Conservation (phyloP, 2,329 filamentous ascomycete species). For the Phoma sp. region DNA sequence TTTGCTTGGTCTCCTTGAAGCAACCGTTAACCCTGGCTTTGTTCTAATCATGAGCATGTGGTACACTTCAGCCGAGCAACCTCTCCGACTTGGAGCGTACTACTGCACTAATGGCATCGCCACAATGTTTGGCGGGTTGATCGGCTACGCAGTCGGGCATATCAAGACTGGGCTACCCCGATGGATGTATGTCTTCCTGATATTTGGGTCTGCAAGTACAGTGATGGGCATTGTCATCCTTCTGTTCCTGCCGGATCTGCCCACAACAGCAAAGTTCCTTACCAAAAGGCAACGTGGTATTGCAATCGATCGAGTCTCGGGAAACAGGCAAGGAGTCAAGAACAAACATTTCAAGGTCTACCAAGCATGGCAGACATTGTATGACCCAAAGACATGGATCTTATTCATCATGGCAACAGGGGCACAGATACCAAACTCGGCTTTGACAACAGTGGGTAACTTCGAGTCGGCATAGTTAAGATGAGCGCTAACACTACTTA, state of each 20-base stretch:
- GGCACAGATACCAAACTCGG: conserved; percentile 64
- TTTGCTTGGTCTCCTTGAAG: conserved; percentile 62
- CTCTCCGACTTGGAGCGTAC: conserved; percentile 56
- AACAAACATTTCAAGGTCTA: conserved; percentile 56
- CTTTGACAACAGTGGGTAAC: conserved; percentile 56
- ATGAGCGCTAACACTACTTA: conserved; percentile 16
- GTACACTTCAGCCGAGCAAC: conserved; percentile 69
- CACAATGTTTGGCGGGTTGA: conserved; percentile 64
- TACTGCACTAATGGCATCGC: conserved; percentile 61
- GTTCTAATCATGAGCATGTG: conserved; percentile 73
- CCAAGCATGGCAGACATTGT: conserved; percentile 56
- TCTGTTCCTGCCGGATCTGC: conserved; percentile 62
- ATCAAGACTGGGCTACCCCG: conserved; percentile 49
- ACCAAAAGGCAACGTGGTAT: conserved; percentile 24
- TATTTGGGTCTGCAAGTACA: conserved; percentile 55
- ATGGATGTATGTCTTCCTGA: conserved; percentile 63
- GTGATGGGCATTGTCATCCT: conserved; percentile 53
- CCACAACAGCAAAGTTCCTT: conserved; percentile 34
- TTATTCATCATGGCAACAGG: conserved; percentile 53
- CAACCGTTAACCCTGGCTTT: conserved; percentile 58
- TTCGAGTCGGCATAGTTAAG: background rate
- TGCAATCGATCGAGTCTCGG: conserved; percentile 52
- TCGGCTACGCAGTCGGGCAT: conserved; percentile 68
- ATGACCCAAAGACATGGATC: conserved; percentile 52
- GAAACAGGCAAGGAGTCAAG: conserved; percentile 60